These are phyloP conservation scores for Aspergillus nomiae DNA, from an alignment of 2,329 filamentous ascomycete genomes.

Conservation along the genomic window DNA sequence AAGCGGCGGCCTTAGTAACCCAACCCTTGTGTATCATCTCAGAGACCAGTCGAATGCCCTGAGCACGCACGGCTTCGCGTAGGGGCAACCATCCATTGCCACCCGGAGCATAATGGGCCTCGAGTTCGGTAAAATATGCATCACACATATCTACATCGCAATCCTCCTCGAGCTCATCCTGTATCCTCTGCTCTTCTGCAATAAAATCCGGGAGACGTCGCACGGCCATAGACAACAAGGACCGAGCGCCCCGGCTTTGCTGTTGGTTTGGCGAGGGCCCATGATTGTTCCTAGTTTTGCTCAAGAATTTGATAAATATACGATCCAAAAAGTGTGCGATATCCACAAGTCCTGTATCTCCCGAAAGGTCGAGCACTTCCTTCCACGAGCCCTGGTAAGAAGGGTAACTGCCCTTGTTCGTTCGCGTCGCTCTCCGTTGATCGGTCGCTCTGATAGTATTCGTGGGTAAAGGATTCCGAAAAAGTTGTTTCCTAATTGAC, in stretches of 20 bases:
- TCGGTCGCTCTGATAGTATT: slow-evolving; percentile 9
- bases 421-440: slow-evolving; percentile 21
- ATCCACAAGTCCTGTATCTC: slow-evolving; percentile 34
- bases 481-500: slow-evolving; percentile 25
- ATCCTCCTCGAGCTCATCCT: slow-evolving; percentile 35
- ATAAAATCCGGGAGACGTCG: slow-evolving; percentile 43
- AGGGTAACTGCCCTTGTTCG: slow-evolving; percentile 29
- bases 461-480: slow-evolving; percentile 13
- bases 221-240: slow-evolving; percentile 39
- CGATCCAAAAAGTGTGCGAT: slow-evolving; percentile 39
- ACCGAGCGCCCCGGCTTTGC: slow-evolving; percentile 30
- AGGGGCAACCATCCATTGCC: slow-evolving; percentile 43
- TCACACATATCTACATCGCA: slow-evolving; percentile 43
- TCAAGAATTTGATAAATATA: slow-evolving; percentile 40
- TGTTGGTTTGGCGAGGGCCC: slow-evolving; percentile 4
- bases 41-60: slow-evolving; percentile 42
- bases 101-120: slow-evolving; percentile 38
- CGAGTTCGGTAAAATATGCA: slow-evolving; percentile 45
- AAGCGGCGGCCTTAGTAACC: slow-evolving; percentile 35
- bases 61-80: slow-evolving; percentile 43
- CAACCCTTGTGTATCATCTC: slow-evolving; percentile 39
- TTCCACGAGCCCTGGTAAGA: slow-evolving; percentile 38
- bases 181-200: slow-evolving; percentile 36
- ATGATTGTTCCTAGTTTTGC: slow-evolving; percentile 30
- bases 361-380: slow-evolving; percentile 34